phyloP scores from a whole-genome alignment of 2,329 filamentous ascomycete species.

The Rutstroemia sp. region DNA sequence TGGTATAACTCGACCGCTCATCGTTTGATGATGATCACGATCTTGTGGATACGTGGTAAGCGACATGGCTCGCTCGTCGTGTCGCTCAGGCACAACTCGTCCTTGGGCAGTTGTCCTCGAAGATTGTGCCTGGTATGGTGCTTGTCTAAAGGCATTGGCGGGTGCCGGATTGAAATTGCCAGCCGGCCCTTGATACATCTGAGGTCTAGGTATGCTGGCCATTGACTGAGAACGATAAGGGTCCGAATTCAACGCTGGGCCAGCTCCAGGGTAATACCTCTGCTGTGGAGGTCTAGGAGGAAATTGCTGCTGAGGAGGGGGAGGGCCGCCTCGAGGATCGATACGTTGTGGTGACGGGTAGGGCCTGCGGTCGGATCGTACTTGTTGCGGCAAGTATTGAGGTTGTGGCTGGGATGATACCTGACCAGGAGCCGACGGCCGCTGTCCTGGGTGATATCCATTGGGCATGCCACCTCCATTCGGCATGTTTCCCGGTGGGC shows the following conservation, averaged over 20 bases:
- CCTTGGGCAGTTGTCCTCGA: constrained; percentile 86
- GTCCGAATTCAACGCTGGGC: constrained; percentile 73
- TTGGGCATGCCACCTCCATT: constrained; percentile 32
- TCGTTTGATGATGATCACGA: constrained; percentile 77
- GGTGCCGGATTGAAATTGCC: constrained; percentile 58
- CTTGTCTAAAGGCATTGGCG: constrained; percentile 70
- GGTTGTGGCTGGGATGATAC: constrained; percentile 41
- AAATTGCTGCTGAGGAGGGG: constrained; percentile 35
- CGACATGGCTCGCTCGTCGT: constrained; percentile 92
- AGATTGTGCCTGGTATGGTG: constrained; percentile 58
- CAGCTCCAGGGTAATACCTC: constrained; percentile 52
- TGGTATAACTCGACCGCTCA: constrained; percentile 87
- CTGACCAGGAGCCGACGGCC: constrained; percentile 25
- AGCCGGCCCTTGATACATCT: constrained; percentile 59
- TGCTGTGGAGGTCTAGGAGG: constrained; percentile 42
- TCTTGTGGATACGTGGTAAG: constrained; percentile 79
- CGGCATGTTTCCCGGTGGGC: constrained; percentile 13
- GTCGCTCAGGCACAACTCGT: constrained; percentile 80
- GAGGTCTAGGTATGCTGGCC: constrained; percentile 66
- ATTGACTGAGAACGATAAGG: constrained; percentile 90
- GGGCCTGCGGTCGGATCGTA: constrained; percentile 57
- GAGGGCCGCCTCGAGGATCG: constrained; percentile 28
- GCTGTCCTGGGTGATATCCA: constrained; percentile 45
- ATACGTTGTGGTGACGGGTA: constrained; percentile 52
- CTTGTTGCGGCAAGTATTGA: constrained; percentile 52